Base-by-base conservation (phyloP, 768 basidiomycete genomes). In the Mycena crocata region DNA sequence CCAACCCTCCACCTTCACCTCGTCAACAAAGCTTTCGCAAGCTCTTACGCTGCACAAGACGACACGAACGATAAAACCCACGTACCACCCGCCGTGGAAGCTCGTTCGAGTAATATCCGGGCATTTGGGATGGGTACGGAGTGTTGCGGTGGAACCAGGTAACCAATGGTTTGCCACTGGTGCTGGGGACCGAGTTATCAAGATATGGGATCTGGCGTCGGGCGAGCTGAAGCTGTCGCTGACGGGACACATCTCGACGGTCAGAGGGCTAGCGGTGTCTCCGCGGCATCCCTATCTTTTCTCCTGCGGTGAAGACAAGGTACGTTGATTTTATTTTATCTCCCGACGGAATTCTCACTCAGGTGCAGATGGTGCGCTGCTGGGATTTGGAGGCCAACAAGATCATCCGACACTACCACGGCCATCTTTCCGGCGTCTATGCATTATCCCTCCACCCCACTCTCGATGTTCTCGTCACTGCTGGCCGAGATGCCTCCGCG, bases 311-410 rank as follows among this genome's bases (percentile, higher is more conserved):
- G 98, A 99, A 78, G 98, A 99, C 79, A 99, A 99, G 89, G 96
- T 93, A 51, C 56, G 77, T 66, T 44, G 23, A 23, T 6, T 7
- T 6, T 24, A 4, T 60, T 15, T 24, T 26, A n/a, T 5, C 34
- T 30, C 21, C n/a, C 7, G 23, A 62, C 65, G 57, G 28, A 54
- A 56, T 32, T 39, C 30, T 23, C 10, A 35, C 37, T 17, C n/a
- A 42, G 28, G 15, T 56, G 30, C 75, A 98, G 95, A 99, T 98
- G 98, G 98, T 99, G 37, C 99, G 98, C 82, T 99, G 98, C 73
- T 99, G 98, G 98, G 98, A 99, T 74, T 81, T 99, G 54, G 98
- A 99, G 78, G 92, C 93, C 30, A 99, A 99, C 85, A 99, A 99
- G 79, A 97, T 99, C 65, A 99, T 99, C 60, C 89, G 98, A 23